These are phyloP conservation scores for Volvariella surrecta DNA, from an alignment of 1,284 basidiomycete genomes.

Conservation along the genomic window DNA sequence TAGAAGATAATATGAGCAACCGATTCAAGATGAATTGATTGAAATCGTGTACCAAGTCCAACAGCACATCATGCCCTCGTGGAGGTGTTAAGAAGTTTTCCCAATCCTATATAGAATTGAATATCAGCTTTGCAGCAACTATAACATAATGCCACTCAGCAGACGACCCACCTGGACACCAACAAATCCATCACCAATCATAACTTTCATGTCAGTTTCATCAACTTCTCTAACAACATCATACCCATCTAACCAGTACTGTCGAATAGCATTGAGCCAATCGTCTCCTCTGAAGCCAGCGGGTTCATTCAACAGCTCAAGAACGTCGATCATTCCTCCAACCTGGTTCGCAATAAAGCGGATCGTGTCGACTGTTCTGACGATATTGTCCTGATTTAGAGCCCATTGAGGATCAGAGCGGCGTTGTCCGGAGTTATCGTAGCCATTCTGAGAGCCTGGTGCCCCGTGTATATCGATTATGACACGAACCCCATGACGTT, in stretches of 20 bases:
- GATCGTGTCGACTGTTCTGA: conserved; percentile 59
- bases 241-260: conserved; percentile 53
- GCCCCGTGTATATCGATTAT: conserved; percentile 70
- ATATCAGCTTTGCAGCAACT: not conserved
- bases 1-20: conserved; percentile 17
- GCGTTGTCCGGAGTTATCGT: conserved; percentile 81
- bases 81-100: conserved; percentile 49
- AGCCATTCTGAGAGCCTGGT: conserved; percentile 67
- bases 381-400: conserved; percentile 42
- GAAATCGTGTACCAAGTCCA: conserved; percentile 43
- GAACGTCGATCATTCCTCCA: conserved; percentile 46
- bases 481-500: conserved; percentile 44
- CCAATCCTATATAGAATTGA: conserved; percentile 38
- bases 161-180: conserved; percentile 35
- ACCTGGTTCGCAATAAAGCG: conserved; percentile 46
- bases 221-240: conserved; percentile 38
- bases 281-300: conserved; percentile 37
- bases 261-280: conserved; percentile 34
- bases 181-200: conserved; percentile 71
- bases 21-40: conserved; percentile 1
- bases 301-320: conserved; percentile 61
- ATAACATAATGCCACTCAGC: not conserved
- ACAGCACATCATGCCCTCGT: conserved; percentile 42
- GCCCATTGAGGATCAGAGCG: conserved; percentile 59
- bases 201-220: conserved; percentile 41